Evolutionary conservation across 1,139 yeast genomes (phyloP).

Genomic region (Kurtzmaniella quercitrusa): DNA sequence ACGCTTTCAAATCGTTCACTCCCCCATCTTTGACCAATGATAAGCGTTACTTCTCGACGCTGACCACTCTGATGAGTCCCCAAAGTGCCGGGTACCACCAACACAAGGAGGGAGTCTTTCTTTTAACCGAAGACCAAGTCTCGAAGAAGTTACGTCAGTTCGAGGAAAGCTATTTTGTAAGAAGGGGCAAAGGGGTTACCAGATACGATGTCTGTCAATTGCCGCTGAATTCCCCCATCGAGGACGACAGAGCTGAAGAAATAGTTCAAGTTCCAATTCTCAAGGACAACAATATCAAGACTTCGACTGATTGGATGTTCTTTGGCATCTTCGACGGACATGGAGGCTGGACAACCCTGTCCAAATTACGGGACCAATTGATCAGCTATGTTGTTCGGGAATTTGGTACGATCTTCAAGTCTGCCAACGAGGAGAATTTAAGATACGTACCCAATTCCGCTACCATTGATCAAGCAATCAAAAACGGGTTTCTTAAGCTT

Average conservation of each 20-base stretch:
- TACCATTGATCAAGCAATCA: slow-evolving; percentile 73
- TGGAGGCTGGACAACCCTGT: slow-evolving; percentile 92
- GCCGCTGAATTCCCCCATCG: slow-evolving; percentile 90
- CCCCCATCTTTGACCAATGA: slow-evolving; percentile 14
- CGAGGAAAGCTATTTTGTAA: slow-evolving; percentile 78
- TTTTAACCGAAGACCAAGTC: slow-evolving; percentile 72
- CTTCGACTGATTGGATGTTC: slow-evolving; percentile 83
- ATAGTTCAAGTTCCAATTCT: slow-evolving; percentile 75
- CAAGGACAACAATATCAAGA: slow-evolving; percentile 48
- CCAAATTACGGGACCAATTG: slow-evolving; percentile 74
- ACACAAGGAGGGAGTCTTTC: slow-evolving; percentile 38
- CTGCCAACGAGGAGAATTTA: slow-evolving; percentile 43
- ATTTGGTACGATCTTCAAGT: slow-evolving; percentile 60
- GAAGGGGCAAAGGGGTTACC: slow-evolving; percentile 86
- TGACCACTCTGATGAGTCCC: slow-evolving; percentile 40
- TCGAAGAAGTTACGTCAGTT: slow-evolving; percentile 61
- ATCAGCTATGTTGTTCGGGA: slow-evolving; percentile 75
- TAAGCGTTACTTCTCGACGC: slow-evolving; percentile 36
- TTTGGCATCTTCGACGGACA: slow-evolving; percentile 98
- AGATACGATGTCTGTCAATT: slow-evolving; percentile 88
- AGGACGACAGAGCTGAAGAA: slow-evolving; percentile 87
- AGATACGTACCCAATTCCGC: slow-evolving; percentile 60
- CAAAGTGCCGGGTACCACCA: slow-evolving; percentile 41
- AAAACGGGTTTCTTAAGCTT: slow-evolving; percentile 71
- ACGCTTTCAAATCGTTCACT: neutral